These are phyloP conservation scores for Aristolochia contorta DNA, from an alignment of 164 flowering plant genomes.

Conservation along the genomic window DNA sequence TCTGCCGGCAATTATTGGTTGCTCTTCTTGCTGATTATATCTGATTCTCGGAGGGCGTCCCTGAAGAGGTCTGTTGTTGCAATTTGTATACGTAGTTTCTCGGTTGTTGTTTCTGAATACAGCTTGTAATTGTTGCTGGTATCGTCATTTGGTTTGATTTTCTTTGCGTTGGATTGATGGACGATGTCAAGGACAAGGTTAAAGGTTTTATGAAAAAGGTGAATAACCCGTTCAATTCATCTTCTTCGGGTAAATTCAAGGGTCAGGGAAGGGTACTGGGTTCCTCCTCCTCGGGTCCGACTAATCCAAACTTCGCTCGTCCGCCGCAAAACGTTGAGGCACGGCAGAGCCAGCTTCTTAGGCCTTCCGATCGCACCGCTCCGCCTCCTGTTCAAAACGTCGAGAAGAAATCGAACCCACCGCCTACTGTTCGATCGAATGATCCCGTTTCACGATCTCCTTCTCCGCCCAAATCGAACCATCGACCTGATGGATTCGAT, in stretches of 20 bases:
- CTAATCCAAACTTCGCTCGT: slow-evolving; percentile 18
- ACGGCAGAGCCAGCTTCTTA: slow-evolving; percentile 1
- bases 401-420: neutral
- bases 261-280: slow-evolving; percentile 91
- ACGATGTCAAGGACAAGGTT: slow-evolving; percentile 71
- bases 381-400: neutral
- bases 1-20: no score
- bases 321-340: slow-evolving; percentile 10
- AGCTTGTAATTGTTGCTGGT: no score
- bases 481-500: slow-evolving; percentile 45
- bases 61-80: no score
- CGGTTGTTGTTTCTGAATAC: no score
- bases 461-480: slow-evolving; percentile 5
- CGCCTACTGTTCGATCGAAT: slow-evolving; percentile 8
- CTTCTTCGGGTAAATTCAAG: slow-evolving; percentile 80
- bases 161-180: slow-evolving; percentile 28
- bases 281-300: slow-evolving; percentile 35
- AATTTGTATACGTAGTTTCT: no score
- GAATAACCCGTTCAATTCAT: slow-evolving; percentile 43
- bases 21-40: no score
- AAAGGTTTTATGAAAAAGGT: slow-evolving; percentile 89
- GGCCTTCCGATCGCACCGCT: neutral
- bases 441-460: neutral
- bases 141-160: neutral
- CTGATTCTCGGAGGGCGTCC: no score